A percentile compares a stretch with the other conserved stretches of the same genome.
Evolutionary conservation across 108 stramenopile genomes (phyloP).

Genomic region (Pseudonitzschia multistriata): DNA sequence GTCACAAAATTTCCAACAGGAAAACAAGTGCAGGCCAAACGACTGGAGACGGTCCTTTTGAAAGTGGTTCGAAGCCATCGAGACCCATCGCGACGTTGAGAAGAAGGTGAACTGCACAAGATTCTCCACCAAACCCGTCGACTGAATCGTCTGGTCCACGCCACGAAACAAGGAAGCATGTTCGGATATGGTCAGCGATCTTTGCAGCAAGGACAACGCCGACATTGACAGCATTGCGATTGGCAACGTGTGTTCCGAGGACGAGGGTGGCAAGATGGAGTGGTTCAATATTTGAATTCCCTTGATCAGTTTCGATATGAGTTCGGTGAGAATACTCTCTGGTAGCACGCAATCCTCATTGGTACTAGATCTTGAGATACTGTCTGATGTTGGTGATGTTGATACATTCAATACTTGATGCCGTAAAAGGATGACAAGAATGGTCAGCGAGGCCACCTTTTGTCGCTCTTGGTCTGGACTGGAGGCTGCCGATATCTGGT

Average conservation of each 20-base stretch:
- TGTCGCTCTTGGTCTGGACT: not conserved
- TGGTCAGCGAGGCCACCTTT: not conserved
- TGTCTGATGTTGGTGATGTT: not conserved
- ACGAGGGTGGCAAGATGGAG: slow-evolving; percentile 1
- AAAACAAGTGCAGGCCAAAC: slow-evolving; percentile 14
- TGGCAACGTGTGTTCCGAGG: slow-evolving; percentile 17
- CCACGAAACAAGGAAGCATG: not conserved
- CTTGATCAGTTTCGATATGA: slow-evolving; percentile 14
- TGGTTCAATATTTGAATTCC: slow-evolving; percentile 7
- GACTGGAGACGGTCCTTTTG: slow-evolving; percentile 4
- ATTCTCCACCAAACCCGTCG: slow-evolving; percentile 27
- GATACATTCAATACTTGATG: not conserved
- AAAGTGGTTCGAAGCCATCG: slow-evolving; percentile 9
- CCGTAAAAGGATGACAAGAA: not conserved
- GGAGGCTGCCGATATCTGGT: too few species aligned
- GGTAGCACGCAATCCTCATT: not conserved
- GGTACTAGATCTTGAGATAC: not conserved
- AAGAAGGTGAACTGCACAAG: slow-evolving; percentile 16
- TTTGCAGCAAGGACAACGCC: slow-evolving; percentile 25
- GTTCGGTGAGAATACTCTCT: not conserved
- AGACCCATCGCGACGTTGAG: slow-evolving; percentile 13
- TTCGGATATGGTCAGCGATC: not conserved
- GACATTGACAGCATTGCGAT: slow-evolving; percentile 21
- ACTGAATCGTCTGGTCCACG: slow-evolving; percentile 18
- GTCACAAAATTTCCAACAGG: slow-evolving; percentile 13